Conservation (phyloP, 1,284 basidiomycete genomes). For the Rhizoctonia solani region DNA sequence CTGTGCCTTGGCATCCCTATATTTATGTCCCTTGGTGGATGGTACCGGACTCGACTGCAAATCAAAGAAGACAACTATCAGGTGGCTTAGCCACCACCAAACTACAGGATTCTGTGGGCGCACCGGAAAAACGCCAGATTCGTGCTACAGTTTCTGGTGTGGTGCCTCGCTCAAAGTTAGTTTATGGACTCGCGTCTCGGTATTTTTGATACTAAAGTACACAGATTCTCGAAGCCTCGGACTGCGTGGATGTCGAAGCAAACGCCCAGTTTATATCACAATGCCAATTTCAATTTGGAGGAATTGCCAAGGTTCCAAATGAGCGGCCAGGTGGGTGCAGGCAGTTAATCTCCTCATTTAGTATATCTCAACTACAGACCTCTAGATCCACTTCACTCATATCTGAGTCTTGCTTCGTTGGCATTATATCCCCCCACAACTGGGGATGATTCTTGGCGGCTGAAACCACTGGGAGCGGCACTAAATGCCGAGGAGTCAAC, state of each 20-base stretch:
- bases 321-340: slow-evolving; percentile 66
- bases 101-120: slow-evolving; percentile 84
- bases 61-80: slow-evolving; percentile 61
- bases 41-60: slow-evolving; percentile 47
- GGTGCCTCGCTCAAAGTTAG: slow-evolving; percentile 74
- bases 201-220: background rate
- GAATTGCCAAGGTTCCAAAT: slow-evolving; percentile 78
- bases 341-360: no score
- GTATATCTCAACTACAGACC: no score
- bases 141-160: slow-evolving; percentile 96
- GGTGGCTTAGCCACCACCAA: slow-evolving; percentile 80
- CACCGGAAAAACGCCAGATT: slow-evolving; percentile 83
- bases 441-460: slow-evolving; percentile 53
- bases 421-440: slow-evolving; percentile 61
- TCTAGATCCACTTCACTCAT: slow-evolving; percentile 87
- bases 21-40: slow-evolving; percentile 44
- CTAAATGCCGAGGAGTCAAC: slow-evolving; percentile 71
- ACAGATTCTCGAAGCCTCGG: slow-evolving; percentile 66
- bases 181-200: slow-evolving; percentile 17
- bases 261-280: slow-evolving; percentile 66
- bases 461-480: slow-evolving; percentile 64
- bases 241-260: slow-evolving; percentile 58
- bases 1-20: slow-evolving; percentile 79
- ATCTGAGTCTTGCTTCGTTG: slow-evolving; percentile 81
- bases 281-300: slow-evolving; percentile 85